phyloP scores from a whole-genome alignment of 768 basidiomycete genomes.

The Roridomyces roridus region DNA sequence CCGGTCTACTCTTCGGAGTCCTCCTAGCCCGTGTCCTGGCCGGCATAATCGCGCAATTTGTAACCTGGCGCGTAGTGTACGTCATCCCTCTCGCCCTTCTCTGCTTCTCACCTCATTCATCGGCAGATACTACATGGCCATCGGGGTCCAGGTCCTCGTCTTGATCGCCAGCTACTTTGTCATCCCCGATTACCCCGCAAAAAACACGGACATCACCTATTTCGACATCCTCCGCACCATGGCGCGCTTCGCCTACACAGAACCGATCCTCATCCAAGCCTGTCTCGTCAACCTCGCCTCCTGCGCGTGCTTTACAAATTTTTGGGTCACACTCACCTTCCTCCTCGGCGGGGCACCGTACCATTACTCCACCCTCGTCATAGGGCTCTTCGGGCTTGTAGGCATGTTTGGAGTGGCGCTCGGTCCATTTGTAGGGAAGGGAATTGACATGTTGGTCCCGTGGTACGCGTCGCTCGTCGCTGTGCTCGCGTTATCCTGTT shows the following conservation, averaged over 20 bases:
- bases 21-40: conserved; percentile 78
- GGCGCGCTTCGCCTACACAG: conserved; percentile 61
- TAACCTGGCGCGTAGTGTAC: conserved; percentile 68
- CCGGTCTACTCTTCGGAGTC: conserved; percentile 73
- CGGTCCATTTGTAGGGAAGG: conserved; percentile 71
- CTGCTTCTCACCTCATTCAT: background rate
- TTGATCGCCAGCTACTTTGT: conserved; percentile 63
- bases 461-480: conserved; percentile 79
- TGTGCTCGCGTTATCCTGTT: conserved; percentile 50
- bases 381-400: conserved; percentile 77
- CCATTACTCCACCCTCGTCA: conserved; percentile 52
- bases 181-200: conserved; percentile 87
- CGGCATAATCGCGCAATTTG: conserved; percentile 76
- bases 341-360: conserved; percentile 64
- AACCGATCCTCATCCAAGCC: conserved; percentile 63
- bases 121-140: conserved; percentile 68
- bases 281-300: conserved; percentile 51
- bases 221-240: conserved; percentile 58
- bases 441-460: conserved; percentile 73
- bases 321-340: conserved; percentile 64
- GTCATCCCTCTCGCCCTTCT: conserved; percentile 46
- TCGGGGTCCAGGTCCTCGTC: conserved; percentile 70
- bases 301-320: conserved; percentile 49
- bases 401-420: conserved; percentile 74
- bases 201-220: conserved; percentile 70